phyloP scores from a whole-genome alignment of 2,329 filamentous ascomycete genomes.

The Colletotrichum ledebouriae region DNA sequence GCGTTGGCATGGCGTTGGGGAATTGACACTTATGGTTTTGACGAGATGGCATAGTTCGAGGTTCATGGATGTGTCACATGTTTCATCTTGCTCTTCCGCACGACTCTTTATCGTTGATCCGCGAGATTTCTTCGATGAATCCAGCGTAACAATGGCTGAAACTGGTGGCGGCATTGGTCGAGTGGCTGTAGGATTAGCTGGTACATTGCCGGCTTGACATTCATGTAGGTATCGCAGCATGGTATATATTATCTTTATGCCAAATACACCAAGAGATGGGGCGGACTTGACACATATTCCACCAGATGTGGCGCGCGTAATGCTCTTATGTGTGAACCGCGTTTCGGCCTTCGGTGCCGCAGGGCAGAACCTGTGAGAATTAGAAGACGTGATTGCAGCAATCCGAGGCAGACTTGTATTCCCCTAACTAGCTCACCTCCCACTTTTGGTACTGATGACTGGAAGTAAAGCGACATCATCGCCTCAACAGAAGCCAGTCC shows the following conservation, averaged over 20 bases:
- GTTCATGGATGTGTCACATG: slow-evolving; percentile 3
- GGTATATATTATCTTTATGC: background rate
- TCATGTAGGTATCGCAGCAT: background rate
- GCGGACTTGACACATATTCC: background rate
- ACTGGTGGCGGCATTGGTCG: background rate
- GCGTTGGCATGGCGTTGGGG: slow-evolving; percentile 41
- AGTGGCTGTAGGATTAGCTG: slow-evolving; percentile 16
- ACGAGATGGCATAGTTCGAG: slow-evolving; percentile 24
- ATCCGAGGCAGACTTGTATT: no score
- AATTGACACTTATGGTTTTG: slow-evolving; percentile 12
- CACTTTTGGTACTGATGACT: no score
- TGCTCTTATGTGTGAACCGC: background rate
- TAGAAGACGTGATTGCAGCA: no score
- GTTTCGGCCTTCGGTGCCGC: no score
- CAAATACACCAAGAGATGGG: slow-evolving; percentile 23
- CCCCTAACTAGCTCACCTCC: no score
- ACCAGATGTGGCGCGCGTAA: background rate
- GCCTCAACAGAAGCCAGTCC: no score
- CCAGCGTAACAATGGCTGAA: slow-evolving; percentile 1
- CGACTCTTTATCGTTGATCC: background rate
- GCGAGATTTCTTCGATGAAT: slow-evolving; percentile 1
- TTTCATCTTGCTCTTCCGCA: background rate
- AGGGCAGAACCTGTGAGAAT: no score
- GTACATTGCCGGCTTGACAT: background rate
- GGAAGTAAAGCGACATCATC: no score